phyloP scores from a whole-genome alignment of 1,284 basidiomycete genomes.

The Wallemia mellicola region DNA sequence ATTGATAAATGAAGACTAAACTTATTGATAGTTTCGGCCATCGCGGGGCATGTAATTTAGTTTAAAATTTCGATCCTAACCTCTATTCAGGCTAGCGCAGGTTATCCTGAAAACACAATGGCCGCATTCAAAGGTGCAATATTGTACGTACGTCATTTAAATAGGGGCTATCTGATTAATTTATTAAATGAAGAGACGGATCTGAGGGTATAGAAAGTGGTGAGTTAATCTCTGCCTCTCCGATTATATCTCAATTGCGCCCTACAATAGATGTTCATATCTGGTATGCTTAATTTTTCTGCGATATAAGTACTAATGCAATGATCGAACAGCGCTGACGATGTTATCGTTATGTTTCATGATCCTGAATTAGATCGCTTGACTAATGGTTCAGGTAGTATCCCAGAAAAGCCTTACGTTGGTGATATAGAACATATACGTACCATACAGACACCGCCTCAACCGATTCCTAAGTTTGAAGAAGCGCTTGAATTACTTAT shows the following conservation, averaged over 20 bases:
- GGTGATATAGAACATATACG: neutral
- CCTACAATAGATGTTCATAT: neutral
- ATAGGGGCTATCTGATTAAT: too few species aligned
- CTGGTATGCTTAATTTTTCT: neutral
- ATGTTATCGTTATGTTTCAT: neutral
- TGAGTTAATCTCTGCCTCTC: neutral
- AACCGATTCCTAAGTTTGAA: neutral
- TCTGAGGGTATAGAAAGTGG: neutral
- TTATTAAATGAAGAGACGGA: neutral
- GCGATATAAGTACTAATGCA: too few species aligned
- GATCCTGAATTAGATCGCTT: neutral
- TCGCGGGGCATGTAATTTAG: neutral
- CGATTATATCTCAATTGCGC: too few species aligned
- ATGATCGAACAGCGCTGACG: neutral
- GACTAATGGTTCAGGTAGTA: neutral
- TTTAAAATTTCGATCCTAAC: too few species aligned
- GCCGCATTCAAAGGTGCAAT: neutral
- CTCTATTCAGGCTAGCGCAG: neutral
- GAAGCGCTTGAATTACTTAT: neutral
- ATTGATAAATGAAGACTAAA: too few species aligned
- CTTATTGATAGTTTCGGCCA: neutral
- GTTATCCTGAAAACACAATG: conserved; percentile 1
- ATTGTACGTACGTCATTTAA: neutral
- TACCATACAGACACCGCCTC: neutral
- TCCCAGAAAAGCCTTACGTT: neutral